Evolutionary conservation across 805 yeast genomes (phyloP).

Genomic region (Pichia heedii): DNA sequence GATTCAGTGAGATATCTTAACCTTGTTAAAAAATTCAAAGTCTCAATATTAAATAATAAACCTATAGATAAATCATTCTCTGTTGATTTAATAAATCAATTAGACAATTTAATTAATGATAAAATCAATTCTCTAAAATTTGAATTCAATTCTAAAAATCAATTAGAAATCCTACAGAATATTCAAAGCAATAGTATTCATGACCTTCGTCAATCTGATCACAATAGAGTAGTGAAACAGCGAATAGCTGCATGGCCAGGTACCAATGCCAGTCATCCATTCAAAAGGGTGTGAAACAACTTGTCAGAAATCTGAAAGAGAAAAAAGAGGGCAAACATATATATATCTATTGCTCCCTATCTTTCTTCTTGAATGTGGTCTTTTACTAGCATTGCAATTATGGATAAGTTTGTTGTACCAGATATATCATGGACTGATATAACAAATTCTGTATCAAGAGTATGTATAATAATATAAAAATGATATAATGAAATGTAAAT

Average conservation of each 20-base stretch:
- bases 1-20: constrained; percentile 32
- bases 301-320: too few species aligned
- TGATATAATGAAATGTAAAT: background rate
- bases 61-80: constrained; percentile 51
- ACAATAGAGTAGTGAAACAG: constrained; percentile 12
- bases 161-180: constrained; percentile 12
- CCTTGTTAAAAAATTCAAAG: constrained; percentile 35
- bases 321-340: background rate
- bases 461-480: constrained; percentile 5
- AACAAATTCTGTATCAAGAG: constrained; percentile 19
- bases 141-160: background rate
- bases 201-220: constrained; percentile 4
- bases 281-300: background rate
- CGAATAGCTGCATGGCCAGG: constrained; percentile 57
- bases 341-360: too few species aligned
- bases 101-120: constrained; percentile 22
- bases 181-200: constrained; percentile 1
- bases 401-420: constrained; percentile 12
- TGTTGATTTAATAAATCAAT: constrained; percentile 28
- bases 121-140: constrained; percentile 16
- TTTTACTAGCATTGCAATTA: background rate
- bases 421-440: constrained; percentile 24
- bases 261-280: constrained; percentile 56
- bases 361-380: too few species aligned
- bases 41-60: constrained; percentile 33